phyloP scores from a whole-genome alignment of 306 rosid species.

The Cicer yamashitae region DNA sequence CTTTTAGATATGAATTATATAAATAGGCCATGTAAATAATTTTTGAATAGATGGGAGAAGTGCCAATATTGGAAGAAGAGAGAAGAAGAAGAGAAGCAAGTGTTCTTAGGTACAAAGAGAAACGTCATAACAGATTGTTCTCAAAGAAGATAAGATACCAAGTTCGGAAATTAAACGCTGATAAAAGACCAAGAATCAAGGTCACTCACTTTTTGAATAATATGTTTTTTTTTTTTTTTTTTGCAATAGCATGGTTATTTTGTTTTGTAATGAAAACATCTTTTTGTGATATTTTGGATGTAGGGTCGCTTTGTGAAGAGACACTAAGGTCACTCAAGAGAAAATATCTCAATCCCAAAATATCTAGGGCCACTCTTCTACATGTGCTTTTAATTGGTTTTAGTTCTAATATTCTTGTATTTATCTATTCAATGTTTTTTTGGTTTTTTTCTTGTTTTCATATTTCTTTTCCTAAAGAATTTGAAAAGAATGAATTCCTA shows the following conservation, averaged over 20 bases:
- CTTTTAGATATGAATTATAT: not conserved
- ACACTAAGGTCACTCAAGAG: slow-evolving; percentile 43
- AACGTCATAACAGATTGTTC: slow-evolving; percentile 78
- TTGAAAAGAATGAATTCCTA: slow-evolving; percentile 2
- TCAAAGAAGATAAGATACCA: slow-evolving; percentile 94
- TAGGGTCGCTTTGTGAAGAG: slow-evolving; percentile 93
- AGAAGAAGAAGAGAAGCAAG: slow-evolving; percentile 78
- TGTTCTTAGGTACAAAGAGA: slow-evolving; percentile 83
- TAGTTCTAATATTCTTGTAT: slow-evolving; percentile 14
- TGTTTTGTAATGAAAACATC: slow-evolving; percentile 44
- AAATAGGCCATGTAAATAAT: not conserved
- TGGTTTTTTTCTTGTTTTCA: no score
- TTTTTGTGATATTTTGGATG: slow-evolving; percentile 49
- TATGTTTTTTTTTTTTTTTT: not conserved
- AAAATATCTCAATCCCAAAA: slow-evolving; percentile 43
- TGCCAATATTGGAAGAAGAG: slow-evolving; percentile 75
- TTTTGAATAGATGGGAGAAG: slow-evolving; percentile 72
- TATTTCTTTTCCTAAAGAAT: slow-evolving; percentile 2
- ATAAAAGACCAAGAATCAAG: slow-evolving; percentile 89
- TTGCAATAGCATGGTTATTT: slow-evolving; percentile 17
- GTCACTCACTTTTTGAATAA: slow-evolving; percentile 45
- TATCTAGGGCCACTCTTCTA: slow-evolving; percentile 47
- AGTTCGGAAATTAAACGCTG: slow-evolving; percentile 87
- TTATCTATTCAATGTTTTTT: not conserved
- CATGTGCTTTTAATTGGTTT: slow-evolving; percentile 18